Conservation (phyloP, 768 basidiomycete genomes). For the Boletus bicolor region DNA sequence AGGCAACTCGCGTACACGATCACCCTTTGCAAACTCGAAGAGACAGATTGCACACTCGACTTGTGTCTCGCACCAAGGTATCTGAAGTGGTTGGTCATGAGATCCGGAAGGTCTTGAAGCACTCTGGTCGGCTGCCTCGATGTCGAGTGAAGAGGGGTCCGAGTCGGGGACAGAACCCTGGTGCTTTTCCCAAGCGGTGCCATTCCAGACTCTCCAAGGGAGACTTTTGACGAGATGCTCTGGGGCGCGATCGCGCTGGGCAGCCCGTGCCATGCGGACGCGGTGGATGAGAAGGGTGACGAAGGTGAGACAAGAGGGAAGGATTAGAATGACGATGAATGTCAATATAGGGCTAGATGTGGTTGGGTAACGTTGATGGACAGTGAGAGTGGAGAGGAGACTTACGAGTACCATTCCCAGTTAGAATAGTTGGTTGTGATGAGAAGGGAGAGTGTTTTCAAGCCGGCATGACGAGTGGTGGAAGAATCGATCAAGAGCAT, state of each 20-base stretch:
- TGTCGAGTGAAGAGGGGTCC: slow-evolving; percentile 27
- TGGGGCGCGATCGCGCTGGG: slow-evolving; percentile 79
- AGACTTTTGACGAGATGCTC: slow-evolving; percentile 74
- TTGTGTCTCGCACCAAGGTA: slow-evolving; percentile 79
- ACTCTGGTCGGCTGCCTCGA: slow-evolving; percentile 36
- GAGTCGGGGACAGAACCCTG: slow-evolving; percentile 34
- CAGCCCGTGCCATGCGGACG: slow-evolving; percentile 76
- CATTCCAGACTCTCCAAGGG: slow-evolving; percentile 83
- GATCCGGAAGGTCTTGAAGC: slow-evolving; percentile 24
- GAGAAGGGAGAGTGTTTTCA: slow-evolving; percentile 70
- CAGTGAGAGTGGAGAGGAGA: slow-evolving; percentile 1
- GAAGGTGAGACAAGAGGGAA: slow-evolving; percentile 87
- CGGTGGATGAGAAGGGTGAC: slow-evolving; percentile 88
- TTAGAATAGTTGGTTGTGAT: slow-evolving; percentile 78
- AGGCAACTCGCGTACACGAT: slow-evolving; percentile 86
- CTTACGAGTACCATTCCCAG: slow-evolving; percentile 93
- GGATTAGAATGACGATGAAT: slow-evolving; percentile 81
- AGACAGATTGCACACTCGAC: slow-evolving; percentile 93
- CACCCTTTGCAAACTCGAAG: slow-evolving; percentile 80
- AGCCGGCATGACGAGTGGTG: slow-evolving; percentile 75
- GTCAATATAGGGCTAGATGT: slow-evolving; percentile 71
- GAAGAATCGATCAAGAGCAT: slow-evolving; percentile 65
- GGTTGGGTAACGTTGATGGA: slow-evolving; percentile 6
- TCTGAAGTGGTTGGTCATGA: slow-evolving; percentile 31
- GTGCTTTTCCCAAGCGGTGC: slow-evolving; percentile 77